phyloP scores from a whole-genome alignment of 768 basidiomycete genomes.

The Agaricus sinodeliciosus region DNA sequence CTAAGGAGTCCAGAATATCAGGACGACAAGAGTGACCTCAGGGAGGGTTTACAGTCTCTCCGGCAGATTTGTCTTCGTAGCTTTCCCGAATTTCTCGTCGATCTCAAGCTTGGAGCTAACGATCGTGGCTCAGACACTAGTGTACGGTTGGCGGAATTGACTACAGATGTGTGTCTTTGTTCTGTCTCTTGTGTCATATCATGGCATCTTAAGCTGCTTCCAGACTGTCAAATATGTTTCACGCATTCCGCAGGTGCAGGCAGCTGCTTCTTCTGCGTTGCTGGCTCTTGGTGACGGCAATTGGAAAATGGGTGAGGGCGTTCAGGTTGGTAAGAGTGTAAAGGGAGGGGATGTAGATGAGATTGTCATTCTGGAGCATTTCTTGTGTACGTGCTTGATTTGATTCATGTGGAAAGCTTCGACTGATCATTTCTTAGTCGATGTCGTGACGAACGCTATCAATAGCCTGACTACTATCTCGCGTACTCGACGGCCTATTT shows the following conservation, averaged over 20 bases:
- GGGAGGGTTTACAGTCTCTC: conserved; percentile 60
- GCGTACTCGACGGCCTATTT: conserved; percentile 51
- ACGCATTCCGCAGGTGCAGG: conserved; percentile 61
- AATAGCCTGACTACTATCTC: conserved; percentile 58
- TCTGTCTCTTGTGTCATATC: background rate
- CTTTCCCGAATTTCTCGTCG: conserved; percentile 79
- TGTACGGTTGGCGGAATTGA: conserved; percentile 59
- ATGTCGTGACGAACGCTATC: conserved; percentile 64
- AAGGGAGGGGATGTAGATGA: conserved; percentile 51
- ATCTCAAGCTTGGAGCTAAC: conserved; percentile 60
- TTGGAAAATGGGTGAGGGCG: conserved; percentile 72
- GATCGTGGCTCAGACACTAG: conserved; percentile 54
- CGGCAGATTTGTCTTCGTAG: conserved; percentile 69
- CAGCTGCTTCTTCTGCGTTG: conserved; percentile 60
- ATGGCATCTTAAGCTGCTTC: conserved; percentile 3
- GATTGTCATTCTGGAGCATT: conserved; percentile 64
- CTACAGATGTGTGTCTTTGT: conserved; percentile 28
- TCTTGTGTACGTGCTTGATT: conserved; percentile 45
- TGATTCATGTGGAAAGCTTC: background rate
- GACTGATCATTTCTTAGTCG: conserved; percentile 36
- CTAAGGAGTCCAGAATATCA: conserved; percentile 39
- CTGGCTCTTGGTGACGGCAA: conserved; percentile 78
- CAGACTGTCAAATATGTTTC: conserved; percentile 68
- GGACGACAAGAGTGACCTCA: conserved; percentile 58
- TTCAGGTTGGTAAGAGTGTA: conserved; percentile 10